phyloP scores from a whole-genome alignment of 371 early-diverging fungal genomes.

The Mortierella sp. region DNA sequence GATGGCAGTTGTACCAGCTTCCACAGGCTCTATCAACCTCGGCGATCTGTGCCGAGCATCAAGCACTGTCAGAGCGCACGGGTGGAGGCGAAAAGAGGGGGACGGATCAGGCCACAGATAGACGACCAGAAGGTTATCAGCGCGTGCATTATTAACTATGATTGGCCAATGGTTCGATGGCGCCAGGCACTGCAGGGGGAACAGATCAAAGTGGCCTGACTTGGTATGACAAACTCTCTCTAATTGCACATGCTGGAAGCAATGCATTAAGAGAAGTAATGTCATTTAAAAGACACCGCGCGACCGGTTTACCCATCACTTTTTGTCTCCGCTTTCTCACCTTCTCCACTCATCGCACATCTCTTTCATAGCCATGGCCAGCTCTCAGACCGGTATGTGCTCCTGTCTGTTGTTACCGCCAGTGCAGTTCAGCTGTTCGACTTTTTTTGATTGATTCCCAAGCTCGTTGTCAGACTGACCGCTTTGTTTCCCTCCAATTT shows the following conservation, averaged over 20 bases:
- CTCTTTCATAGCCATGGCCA: slow-evolving; percentile 21
- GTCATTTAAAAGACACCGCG: not conserved
- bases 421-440: not conserved
- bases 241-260: not conserved
- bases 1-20: too few species aligned
- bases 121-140: not conserved
- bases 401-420: not conserved
- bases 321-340: not conserved
- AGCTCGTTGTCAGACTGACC: not conserved
- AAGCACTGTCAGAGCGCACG: too few species aligned
- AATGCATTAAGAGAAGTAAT: not conserved
- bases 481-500: not conserved
- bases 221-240: not conserved
- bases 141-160: slow-evolving; percentile 18
- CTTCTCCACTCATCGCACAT: slow-evolving; percentile 4
- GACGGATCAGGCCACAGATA: slow-evolving; percentile 8
- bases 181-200: slow-evolving; percentile 18
- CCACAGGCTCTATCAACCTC: too few species aligned
- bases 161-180: slow-evolving; percentile 29
- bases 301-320: not conserved
- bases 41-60: too few species aligned
- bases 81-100: too few species aligned
- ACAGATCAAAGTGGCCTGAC: not conserved
- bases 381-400: slow-evolving; percentile 30
- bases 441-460: not conserved